Conservation (phyloP, 257 asterid species). For the Przewalskia tangutica region DNA sequence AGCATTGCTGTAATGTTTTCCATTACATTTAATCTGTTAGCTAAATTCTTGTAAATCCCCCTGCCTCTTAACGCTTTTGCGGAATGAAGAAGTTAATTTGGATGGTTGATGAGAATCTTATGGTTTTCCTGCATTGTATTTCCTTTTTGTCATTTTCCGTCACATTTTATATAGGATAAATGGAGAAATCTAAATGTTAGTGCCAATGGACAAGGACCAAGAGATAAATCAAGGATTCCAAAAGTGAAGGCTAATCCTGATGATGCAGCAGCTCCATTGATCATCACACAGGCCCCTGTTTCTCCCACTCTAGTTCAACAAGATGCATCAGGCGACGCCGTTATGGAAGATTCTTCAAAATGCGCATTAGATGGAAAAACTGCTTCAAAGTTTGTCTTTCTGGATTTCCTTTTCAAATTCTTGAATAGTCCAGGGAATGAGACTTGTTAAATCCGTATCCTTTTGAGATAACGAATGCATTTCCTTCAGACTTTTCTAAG, state of each 20-base stretch:
- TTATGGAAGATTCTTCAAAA: slow-evolving; percentile 38
- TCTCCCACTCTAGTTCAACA: slow-evolving; percentile 33
- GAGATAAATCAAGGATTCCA: slow-evolving; percentile 49
- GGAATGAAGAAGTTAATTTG: not conserved
- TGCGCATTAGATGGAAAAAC: slow-evolving; percentile 47
- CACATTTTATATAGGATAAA: slow-evolving; percentile 46
- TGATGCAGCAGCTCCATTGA: slow-evolving; percentile 31
- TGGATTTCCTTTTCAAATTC: slow-evolving; percentile 14
- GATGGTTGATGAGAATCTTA: not conserved
- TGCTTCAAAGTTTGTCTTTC: slow-evolving; percentile 42
- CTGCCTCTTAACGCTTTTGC: not conserved
- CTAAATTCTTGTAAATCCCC: not conserved
- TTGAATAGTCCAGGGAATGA: not conserved
- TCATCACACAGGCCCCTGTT: slow-evolving; percentile 21
- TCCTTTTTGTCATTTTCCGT: not conserved
- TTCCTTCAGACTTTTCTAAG: not conserved
- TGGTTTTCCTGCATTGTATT: not conserved
- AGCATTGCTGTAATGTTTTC: not conserved
- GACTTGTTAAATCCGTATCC: not conserved
- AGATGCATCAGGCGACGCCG: slow-evolving; percentile 31
- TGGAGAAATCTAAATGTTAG: slow-evolving; percentile 79
- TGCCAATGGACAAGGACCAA: slow-evolving; percentile 54
- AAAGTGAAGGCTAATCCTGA: slow-evolving; percentile 45
- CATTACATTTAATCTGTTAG: not conserved
- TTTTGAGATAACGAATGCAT: not conserved